Base-by-base conservation (phyloP, 768 basidiomycete species). In the Kwoniella sp. region DNA sequence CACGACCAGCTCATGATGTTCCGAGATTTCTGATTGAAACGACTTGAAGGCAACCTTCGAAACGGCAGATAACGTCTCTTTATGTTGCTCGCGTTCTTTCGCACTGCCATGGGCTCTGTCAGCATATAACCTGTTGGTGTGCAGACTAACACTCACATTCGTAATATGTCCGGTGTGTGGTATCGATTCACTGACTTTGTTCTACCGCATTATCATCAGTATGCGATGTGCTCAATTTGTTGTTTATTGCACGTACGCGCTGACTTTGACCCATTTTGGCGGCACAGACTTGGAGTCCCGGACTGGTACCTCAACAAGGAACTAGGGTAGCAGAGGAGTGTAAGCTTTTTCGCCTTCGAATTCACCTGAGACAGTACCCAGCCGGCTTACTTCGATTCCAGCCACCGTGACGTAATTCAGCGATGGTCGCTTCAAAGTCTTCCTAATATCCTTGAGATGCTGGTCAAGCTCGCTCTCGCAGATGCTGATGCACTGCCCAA, bases 121-220 rank as follows among this genome's bases (percentile, higher is more conserved):
- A 72, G 68, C 30, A 47, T 26, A 9, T 8, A 52, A 7, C 17
- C n/a, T n/a, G n/a, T n/a, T n/a, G n/a, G n/a, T n/a, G n/a, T n/a
- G n/a, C n/a, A n/a, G n/a, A n/a, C n/a, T n/a, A n/a, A n/a, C 46
- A 67, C 76, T 55, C 47, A 78, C 75, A 77, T 78, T 12, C 68
- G 29, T 6, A 80, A 67, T 8, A 79, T 65, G 12, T 83, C 82
- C 1, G 92, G 90, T 0, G 92, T 86, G 50, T 88, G 88, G 76
- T 90, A 95, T 24, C 95, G 85, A 56, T 86, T 84, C 19, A 84
- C 79, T 40, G 80, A 80, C 78, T 88, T 93, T 1, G 91, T 96
- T 50, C 90, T 91, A 26, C 10, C n/a, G 29, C 30, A 24, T 50
- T 46, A 59, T 25, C 47, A 44, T 9, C n/a, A n/a, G n/a, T n/a